These are phyloP conservation scores for Uronychia setigera DNA, from an alignment of 73 alveolate genomes.

Conservation along the genomic window DNA sequence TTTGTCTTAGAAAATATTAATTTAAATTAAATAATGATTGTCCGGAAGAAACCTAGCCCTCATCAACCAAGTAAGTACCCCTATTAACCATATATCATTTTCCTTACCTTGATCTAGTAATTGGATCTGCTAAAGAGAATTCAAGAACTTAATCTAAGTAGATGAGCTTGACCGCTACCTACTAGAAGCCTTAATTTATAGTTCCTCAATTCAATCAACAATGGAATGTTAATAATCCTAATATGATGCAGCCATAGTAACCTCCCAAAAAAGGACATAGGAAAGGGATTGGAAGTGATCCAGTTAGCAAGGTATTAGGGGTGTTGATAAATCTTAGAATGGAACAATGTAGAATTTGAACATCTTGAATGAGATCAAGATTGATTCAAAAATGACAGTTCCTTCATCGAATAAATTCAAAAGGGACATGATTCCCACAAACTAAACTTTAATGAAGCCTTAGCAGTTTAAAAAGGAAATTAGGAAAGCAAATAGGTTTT, in stretches of 20 bases:
- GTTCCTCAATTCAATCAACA: not conserved
- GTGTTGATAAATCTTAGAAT: not conserved
- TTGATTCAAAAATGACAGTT: not conserved
- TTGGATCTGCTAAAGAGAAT: not conserved
- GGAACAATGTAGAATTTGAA: not conserved
- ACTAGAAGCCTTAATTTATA: not conserved
- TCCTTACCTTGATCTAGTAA: not conserved
- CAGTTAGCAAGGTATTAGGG: not conserved
- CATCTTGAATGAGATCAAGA: not conserved
- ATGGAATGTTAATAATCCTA: not conserved
- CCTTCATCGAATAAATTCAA: not conserved
- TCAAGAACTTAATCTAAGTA: not conserved
- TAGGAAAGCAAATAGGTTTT: not conserved
- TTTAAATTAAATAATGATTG: not conserved
- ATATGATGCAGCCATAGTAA: not conserved
- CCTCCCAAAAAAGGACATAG: not conserved
- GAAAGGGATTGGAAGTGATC: not conserved
- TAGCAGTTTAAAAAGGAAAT: not conserved
- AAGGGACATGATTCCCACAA: not conserved
- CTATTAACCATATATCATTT: not conserved
- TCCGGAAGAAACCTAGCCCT: not conserved
- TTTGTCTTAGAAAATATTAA: not conserved
- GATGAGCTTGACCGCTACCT: not conserved
- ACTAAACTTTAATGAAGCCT: not conserved
- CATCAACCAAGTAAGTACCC: not conserved